Conservation (phyloP, 129 eudicot genomes). For the Mikania micrantha region DNA sequence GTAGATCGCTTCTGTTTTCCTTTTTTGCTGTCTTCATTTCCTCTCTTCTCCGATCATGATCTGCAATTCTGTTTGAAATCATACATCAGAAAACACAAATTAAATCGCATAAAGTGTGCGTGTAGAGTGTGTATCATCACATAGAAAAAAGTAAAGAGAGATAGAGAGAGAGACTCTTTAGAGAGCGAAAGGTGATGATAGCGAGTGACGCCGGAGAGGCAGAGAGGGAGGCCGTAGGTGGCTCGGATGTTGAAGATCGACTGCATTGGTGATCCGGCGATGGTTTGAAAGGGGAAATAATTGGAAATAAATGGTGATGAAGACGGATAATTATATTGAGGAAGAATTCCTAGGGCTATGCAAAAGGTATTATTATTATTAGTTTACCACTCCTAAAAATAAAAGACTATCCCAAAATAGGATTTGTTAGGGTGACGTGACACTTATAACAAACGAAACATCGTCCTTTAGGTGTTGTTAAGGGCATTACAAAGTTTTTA, state of each 20-base stretch:
- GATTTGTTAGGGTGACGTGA: no score
- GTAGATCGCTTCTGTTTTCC: not conserved
- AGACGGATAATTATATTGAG: not conserved
- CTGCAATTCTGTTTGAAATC: constrained; percentile 29
- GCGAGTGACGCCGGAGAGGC: constrained; percentile 34
- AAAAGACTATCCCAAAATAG: no score
- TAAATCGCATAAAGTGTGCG: not conserved
- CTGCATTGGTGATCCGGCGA: constrained; percentile 20
- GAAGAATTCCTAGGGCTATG: constrained; percentile 22
- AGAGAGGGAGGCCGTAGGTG: constrained; percentile 38
- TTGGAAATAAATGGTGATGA: not conserved
- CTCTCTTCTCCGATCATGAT: constrained; percentile 46
- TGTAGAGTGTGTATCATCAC: no score
- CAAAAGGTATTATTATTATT: no score
- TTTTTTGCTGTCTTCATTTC: constrained; percentile 17
- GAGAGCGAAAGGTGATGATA: constrained; percentile 19
- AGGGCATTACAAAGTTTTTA: no score
- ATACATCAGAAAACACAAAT: not conserved
- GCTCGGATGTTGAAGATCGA: constrained; percentile 21
- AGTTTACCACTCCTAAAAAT: no score
- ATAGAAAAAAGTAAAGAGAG: not conserved
- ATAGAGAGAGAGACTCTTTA: constrained; percentile 20
- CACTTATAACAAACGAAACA: no score
- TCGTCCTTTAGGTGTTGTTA: no score
- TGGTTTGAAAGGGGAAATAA: not conserved